Evolutionary conservation across 768 basidiomycete genomes (phyloP).

Genomic region (Holtermanniella nyarrowii): DNA sequence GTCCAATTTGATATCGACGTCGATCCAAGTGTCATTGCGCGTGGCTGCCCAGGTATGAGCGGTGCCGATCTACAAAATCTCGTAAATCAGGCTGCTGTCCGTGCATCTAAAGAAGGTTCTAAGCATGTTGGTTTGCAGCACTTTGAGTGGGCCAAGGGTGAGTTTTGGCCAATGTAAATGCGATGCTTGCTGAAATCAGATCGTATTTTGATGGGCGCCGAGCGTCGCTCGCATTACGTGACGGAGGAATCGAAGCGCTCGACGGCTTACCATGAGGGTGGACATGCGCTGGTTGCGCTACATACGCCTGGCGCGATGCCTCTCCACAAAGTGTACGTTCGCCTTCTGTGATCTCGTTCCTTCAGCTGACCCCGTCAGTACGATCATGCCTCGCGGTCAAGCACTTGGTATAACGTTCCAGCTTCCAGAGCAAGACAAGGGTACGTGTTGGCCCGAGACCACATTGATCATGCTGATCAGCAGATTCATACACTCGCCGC

Average conservation of each 20-base stretch:
- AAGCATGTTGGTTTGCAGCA: slow-evolving; percentile 63
- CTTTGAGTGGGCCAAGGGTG: slow-evolving; percentile 95
- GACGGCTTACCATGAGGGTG: slow-evolving; percentile 91
- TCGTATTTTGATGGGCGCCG: slow-evolving; percentile 93
- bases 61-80: slow-evolving; percentile 95
- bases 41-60: slow-evolving; percentile 91
- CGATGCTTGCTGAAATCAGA: slow-evolving; percentile 47
- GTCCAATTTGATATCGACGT: slow-evolving; percentile 57
- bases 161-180: neutral
- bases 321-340: slow-evolving; percentile 68
- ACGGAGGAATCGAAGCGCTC: slow-evolving; percentile 74
- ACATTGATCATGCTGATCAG: neutral
- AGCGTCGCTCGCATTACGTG: slow-evolving; percentile 80
- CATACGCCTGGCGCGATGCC: slow-evolving; percentile 95
- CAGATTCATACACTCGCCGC: slow-evolving; percentile 38
- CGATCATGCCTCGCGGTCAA: slow-evolving; percentile 91
- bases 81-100: slow-evolving; percentile 90
- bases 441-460: slow-evolving; percentile 8
- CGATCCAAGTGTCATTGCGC: slow-evolving; percentile 76
- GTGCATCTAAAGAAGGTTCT: slow-evolving; percentile 76
- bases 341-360: neutral
- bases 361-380: slow-evolving; percentile 38
- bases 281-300: slow-evolving; percentile 86
- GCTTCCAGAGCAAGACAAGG: slow-evolving; percentile 42
- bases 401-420: slow-evolving; percentile 56